Evolutionary conservation across 331 rosid species (phyloP).

Genomic region (Acacia concinna): DNA sequence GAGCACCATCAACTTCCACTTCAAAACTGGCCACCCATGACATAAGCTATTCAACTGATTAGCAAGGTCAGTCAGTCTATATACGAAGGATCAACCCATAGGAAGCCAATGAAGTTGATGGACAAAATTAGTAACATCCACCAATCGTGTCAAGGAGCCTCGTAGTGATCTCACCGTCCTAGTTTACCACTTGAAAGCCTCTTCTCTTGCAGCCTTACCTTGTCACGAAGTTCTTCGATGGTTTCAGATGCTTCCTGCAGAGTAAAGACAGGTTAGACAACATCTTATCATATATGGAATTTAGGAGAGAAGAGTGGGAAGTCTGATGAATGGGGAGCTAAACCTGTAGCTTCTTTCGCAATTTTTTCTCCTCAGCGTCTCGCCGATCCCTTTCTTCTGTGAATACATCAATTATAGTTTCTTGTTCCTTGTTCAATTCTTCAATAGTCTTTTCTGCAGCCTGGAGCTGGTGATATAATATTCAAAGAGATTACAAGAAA

Average conservation of each 20-base stretch:
- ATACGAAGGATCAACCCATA: not conserved
- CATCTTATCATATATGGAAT: not conserved
- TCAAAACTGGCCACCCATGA: not conserved
- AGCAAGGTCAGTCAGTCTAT: not conserved
- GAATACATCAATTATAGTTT: slow-evolving; percentile 67
- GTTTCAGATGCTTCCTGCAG: slow-evolving; percentile 54
- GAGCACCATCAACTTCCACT: not conserved
- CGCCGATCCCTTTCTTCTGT: slow-evolving; percentile 87
- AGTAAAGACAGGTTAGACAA: not conserved
- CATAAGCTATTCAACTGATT: not conserved
- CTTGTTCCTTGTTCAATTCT: slow-evolving; percentile 77
- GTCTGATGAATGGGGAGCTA: not conserved
- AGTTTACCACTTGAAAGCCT: slow-evolving; percentile 32
- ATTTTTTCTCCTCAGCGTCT: slow-evolving; percentile 56
- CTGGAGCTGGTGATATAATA: slow-evolving; percentile 51
- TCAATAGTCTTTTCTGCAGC: slow-evolving; percentile 48
- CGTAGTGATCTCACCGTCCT: slow-evolving; percentile 7
- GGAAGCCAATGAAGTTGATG: slow-evolving; percentile 5
- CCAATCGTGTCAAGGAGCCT: slow-evolving; percentile 2
- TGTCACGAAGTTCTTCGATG: slow-evolving; percentile 52
- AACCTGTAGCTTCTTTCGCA: slow-evolving; percentile 86
- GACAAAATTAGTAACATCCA: not conserved
- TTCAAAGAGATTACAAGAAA: not conserved
- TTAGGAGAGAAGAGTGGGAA: not conserved
- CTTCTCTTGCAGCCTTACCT: slow-evolving; percentile 43